These are phyloP conservation scores for Ramularia collo-cygni DNA, from an alignment of 2,329 filamentous ascomycete species.

Conservation along the genomic window DNA sequence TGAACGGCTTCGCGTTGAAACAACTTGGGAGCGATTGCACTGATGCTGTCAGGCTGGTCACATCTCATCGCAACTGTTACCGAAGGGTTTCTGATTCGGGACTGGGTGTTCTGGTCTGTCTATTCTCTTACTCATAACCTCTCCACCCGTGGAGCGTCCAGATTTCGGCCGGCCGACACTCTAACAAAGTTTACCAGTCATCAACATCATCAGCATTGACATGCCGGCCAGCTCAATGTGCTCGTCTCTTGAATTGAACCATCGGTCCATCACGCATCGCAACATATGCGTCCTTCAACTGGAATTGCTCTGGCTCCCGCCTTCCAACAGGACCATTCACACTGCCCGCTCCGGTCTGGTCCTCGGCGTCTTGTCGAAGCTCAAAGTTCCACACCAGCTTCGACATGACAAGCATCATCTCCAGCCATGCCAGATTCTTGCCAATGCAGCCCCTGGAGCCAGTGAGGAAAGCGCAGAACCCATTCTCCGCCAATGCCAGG, in stretches of 20 bases:
- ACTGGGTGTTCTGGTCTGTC: too few relatives aligned
- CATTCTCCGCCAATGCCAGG: slow-evolving; percentile 48
- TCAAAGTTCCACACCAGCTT: slow-evolving; percentile 13
- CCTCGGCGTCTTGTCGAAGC: slow-evolving; percentile 7
- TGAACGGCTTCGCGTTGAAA: too few relatives aligned
- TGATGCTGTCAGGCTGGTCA: too few relatives aligned
- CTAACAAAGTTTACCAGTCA: too few relatives aligned
- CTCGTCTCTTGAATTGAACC: slow-evolving; percentile 10
- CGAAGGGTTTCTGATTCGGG: too few relatives aligned
- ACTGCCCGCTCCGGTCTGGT: slow-evolving; percentile 9
- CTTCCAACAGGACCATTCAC: slow-evolving; percentile 2
- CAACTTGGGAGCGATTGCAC: too few relatives aligned
- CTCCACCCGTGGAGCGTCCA: too few relatives aligned
- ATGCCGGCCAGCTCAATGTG: too few relatives aligned
- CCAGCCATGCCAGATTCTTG: slow-evolving; percentile 36
- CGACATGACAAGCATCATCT: slow-evolving; percentile 16
- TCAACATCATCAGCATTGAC: too few relatives aligned
- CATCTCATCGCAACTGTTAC: too few relatives aligned
- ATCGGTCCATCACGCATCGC: slow-evolving; percentile 17
- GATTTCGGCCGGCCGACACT: too few relatives aligned
- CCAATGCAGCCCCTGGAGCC: slow-evolving; percentile 66
- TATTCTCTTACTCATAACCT: too few relatives aligned
- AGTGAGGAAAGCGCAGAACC: slow-evolving; percentile 68
- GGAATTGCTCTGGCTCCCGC: slow-evolving; percentile 11
- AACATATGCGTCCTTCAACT: slow-evolving; percentile 15